phyloP scores from a whole-genome alignment of 2,329 filamentous ascomycete genomes.

The Penicillium sclerotiorum region DNA sequence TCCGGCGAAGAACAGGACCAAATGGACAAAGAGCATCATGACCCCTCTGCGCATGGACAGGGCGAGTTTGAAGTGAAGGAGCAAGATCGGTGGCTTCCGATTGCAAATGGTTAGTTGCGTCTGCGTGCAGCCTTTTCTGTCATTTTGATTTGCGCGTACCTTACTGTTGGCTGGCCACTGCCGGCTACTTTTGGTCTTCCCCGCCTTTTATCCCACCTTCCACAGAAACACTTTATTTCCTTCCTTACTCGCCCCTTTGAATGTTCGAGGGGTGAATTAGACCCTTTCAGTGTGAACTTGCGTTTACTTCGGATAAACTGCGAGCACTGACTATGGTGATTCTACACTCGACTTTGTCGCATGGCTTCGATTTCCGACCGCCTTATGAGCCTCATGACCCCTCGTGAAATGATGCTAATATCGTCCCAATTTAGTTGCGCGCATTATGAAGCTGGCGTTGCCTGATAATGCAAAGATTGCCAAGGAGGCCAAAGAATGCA shows the following conservation, averaged over 20 bases:
- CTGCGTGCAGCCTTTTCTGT: constrained; percentile 39
- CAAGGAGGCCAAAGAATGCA: constrained; percentile 98
- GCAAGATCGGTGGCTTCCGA: constrained; percentile 98
- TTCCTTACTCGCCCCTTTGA: too few species aligned
- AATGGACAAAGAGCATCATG: constrained; percentile 72
- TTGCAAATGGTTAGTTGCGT: constrained; percentile 94
- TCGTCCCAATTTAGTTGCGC: constrained; percentile 83
- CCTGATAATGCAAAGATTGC: constrained; percentile 99
- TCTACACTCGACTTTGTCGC: not conserved
- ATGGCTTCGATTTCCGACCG: not conserved
- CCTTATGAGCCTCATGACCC: too few species aligned
- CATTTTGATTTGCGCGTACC: constrained; percentile 57
- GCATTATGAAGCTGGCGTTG: constrained; percentile 97
- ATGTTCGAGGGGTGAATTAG: too few species aligned
- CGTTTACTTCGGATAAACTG: not conserved
- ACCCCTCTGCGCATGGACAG: constrained; percentile 70
- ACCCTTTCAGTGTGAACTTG: not conserved
- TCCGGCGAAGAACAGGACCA: constrained; percentile 89
- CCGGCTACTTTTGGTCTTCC: constrained; percentile 29
- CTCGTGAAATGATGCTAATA: constrained; percentile 25
- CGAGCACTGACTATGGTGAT: too few species aligned
- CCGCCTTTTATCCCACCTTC: constrained; percentile 20
- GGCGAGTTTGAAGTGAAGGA: constrained; percentile 99
- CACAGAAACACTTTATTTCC: not conserved
- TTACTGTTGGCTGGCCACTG: constrained; percentile 37